Evolutionary conservation across 1,284 basidiomycete genomes (phyloP).

Genomic region (Athelia psychrophila): DNA sequence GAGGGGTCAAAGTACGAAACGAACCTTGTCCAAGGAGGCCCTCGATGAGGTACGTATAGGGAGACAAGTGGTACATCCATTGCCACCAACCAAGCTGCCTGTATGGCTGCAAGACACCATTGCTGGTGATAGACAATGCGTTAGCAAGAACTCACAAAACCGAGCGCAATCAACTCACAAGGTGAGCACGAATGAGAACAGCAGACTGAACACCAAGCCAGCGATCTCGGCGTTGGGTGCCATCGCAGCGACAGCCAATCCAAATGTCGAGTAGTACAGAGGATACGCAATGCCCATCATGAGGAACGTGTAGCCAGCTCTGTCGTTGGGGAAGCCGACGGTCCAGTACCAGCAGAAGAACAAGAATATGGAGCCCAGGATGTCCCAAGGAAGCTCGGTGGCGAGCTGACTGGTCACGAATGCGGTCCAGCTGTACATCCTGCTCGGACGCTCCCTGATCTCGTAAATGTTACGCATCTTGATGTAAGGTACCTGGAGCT

Average conservation of each 20-base stretch:
- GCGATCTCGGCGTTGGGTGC: slow-evolving; percentile 65
- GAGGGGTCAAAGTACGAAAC: not conserved
- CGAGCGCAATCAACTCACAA: slow-evolving; percentile 46
- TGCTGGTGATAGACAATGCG: slow-evolving; percentile 30
- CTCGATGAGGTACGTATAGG: slow-evolving; percentile 74
- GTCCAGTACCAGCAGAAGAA: slow-evolving; percentile 56
- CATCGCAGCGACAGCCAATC: slow-evolving; percentile 64
- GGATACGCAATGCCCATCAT: slow-evolving; percentile 47
- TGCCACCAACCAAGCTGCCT: slow-evolving; percentile 72
- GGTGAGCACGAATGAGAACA: slow-evolving; percentile 68
- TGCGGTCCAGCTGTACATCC: slow-evolving; percentile 84
- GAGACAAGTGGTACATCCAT: slow-evolving; percentile 82
- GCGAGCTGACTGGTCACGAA: slow-evolving; percentile 63
- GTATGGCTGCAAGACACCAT: slow-evolving; percentile 67
- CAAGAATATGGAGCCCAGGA: slow-evolving; percentile 54
- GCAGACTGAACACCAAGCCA: slow-evolving; percentile 59
- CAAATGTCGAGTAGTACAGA: slow-evolving; percentile 51
- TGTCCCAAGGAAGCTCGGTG: slow-evolving; percentile 66
- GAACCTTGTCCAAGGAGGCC: slow-evolving; percentile 35
- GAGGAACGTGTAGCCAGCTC: slow-evolving; percentile 52
- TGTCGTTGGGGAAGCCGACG: slow-evolving; percentile 44
- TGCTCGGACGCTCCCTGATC: slow-evolving; percentile 70
- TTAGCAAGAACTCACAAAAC: not conserved
- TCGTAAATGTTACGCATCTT: slow-evolving; percentile 60
- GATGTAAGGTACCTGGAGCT: slow-evolving; percentile 45